Evolutionary conservation across 2,329 filamentous ascomycete genomes (phyloP).

Genomic region (Trichophyton simii): DNA sequence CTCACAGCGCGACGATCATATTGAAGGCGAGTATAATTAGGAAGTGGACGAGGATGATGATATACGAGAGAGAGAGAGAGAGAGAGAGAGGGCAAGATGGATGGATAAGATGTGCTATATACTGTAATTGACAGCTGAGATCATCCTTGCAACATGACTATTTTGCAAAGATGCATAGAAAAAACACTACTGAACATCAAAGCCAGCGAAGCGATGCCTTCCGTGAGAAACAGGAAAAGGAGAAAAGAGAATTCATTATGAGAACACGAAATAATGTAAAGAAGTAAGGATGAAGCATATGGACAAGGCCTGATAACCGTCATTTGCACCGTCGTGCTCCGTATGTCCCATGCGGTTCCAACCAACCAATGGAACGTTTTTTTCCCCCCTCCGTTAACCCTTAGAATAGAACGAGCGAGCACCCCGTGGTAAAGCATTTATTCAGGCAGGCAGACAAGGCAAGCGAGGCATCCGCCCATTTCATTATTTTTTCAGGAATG

Average conservation of each 20-base stretch:
- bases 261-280: not conserved
- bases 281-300: not conserved
- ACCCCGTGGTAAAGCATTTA: not conserved
- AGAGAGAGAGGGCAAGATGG: not conserved
- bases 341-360: not conserved
- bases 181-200: not conserved
- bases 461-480: conserved; percentile 1
- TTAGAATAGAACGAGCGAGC: not conserved
- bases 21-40: no score
- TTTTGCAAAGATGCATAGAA: not conserved
- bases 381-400: not conserved
- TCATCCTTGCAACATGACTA: not conserved
- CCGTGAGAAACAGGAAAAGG: not conserved
- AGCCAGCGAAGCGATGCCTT: not conserved
- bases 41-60: no score
- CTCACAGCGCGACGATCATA: no score
- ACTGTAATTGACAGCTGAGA: not conserved
- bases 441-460: not conserved
- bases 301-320: conserved; percentile 2
- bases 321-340: conserved; percentile 1
- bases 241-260: not conserved
- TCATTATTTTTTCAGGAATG: not conserved
- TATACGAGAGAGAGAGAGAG: not conserved
- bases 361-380: not conserved
- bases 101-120: not conserved